phyloP scores from a whole-genome alignment of 2,329 filamentous ascomycete species.

The Hypoxylon sp. region DNA sequence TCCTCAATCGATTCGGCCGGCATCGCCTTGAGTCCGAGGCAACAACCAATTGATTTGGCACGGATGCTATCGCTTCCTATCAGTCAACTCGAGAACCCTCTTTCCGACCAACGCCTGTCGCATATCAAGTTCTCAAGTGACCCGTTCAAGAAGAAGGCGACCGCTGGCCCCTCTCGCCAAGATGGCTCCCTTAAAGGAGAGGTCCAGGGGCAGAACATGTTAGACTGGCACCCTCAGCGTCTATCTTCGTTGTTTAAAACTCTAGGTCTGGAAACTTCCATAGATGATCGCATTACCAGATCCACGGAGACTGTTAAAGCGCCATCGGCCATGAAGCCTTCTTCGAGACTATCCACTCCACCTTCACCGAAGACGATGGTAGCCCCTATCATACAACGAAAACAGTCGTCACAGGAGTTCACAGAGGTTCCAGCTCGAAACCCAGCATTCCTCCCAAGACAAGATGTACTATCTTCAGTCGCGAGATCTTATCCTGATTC shows the following conservation, averaged over 20 bases:
- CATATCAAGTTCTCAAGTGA: slow-evolving; percentile 44
- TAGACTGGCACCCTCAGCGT: slow-evolving; percentile 44
- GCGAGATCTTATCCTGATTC: slow-evolving; percentile 26
- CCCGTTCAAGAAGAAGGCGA: slow-evolving; percentile 33
- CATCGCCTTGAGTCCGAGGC: slow-evolving; percentile 27
- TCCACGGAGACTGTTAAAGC: slow-evolving; percentile 18
- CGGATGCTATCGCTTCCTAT: slow-evolving; percentile 13
- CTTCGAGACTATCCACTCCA: slow-evolving; percentile 32
- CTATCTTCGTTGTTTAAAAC: slow-evolving; percentile 43
- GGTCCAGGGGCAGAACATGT: slow-evolving; percentile 23
- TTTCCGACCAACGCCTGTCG: slow-evolving; percentile 23
- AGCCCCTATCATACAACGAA: neutral
- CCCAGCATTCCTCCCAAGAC: slow-evolving; percentile 27
- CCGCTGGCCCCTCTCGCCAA: neutral
- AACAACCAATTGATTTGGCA: slow-evolving; percentile 24
- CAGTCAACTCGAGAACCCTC: slow-evolving; percentile 8
- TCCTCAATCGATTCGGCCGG: slow-evolving; percentile 39
- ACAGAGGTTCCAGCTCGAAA: slow-evolving; percentile 17
- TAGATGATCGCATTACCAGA: slow-evolving; percentile 16
- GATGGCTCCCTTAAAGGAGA: neutral
- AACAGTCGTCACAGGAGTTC: slow-evolving; percentile 1
- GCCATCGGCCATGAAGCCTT: slow-evolving; percentile 34
- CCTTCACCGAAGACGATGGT: slow-evolving; percentile 18
- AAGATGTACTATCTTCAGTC: slow-evolving; percentile 14
- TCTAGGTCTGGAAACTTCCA: slow-evolving; percentile 35